phyloP scores from a whole-genome alignment of 1,284 basidiomycete species.

The Heliocybe sulcata region DNA sequence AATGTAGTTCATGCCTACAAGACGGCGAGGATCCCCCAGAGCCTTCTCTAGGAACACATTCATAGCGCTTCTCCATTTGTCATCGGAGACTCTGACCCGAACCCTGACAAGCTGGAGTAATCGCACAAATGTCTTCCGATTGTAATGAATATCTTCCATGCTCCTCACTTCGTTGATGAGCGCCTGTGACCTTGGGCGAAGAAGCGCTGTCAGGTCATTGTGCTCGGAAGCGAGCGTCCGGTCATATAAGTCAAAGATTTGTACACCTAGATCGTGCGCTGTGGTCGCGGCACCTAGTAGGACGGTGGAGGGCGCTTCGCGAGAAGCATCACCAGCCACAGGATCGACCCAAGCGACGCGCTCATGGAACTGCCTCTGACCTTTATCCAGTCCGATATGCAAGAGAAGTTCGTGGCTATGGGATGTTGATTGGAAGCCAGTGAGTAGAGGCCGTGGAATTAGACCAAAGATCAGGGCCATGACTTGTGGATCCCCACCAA shows the following conservation, averaged over 20 bases:
- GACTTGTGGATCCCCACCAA: constrained; percentile 30
- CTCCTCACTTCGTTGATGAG: constrained; percentile 6
- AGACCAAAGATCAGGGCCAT: constrained; percentile 35
- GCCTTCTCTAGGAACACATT: constrained; percentile 14
- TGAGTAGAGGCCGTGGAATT: constrained; percentile 30
- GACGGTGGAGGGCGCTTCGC: background rate
- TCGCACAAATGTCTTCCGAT: constrained; percentile 33
- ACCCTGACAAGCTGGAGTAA: constrained; percentile 32
- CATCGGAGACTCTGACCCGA: constrained; percentile 17
- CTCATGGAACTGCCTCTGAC: constrained; percentile 40
- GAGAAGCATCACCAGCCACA: constrained; percentile 17
- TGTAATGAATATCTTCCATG: constrained; percentile 31
- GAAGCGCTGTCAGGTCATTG: background rate
- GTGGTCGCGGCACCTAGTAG: constrained; percentile 17
- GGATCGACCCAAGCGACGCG: constrained; percentile 34
- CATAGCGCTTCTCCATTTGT: constrained; percentile 23
- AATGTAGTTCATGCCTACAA: background rate
- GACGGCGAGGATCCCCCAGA: background rate
- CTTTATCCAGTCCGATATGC: too few relatives aligned
- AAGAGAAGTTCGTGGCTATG: constrained; percentile 33
- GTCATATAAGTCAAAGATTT: constrained; percentile 39
- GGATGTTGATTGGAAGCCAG: constrained; percentile 33
- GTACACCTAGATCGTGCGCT: constrained; percentile 26
- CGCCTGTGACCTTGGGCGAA: background rate
- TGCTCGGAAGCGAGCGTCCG: constrained; percentile 36